Percentiles rank a stretch among this genome's conserved stretches.
These are phyloP conservation scores for Rhodomyrtus tomentosa DNA, from an alignment of 345 rosid genomes.

Conservation along the genomic window DNA sequence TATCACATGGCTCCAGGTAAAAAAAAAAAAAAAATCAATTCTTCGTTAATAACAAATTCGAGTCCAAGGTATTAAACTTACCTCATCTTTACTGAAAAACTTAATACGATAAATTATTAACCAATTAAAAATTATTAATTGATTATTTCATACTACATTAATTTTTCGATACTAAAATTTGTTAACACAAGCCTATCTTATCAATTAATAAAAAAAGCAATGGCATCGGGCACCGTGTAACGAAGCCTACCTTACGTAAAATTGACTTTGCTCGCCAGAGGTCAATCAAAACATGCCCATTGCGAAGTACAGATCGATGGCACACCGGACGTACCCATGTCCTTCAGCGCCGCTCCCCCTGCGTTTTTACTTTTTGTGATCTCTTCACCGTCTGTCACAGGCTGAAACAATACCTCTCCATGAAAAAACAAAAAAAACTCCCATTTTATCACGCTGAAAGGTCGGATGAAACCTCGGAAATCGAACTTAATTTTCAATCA, in stretches of 20 bases:
- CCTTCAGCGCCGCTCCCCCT: not conserved
- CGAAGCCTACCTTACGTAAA: not conserved
- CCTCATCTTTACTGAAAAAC: no score
- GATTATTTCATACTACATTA: no score
- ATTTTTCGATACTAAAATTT: no score
- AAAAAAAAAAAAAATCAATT: no score
- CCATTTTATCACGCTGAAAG: not conserved
- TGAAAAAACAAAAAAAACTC: not conserved
- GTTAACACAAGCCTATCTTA: no score
- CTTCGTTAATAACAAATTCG: no score
- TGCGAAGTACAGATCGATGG: not conserved
- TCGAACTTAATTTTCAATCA: not conserved
- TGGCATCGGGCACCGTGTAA: not conserved
- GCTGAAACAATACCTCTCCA: not conserved
- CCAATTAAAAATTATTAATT: no score
- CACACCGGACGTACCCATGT: not conserved
- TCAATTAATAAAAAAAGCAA: not conserved
- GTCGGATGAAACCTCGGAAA: not conserved
- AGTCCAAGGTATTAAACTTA: no score
- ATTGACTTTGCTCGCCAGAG: accelerated
- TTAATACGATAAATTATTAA: no score
- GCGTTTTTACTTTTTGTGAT: not conserved
- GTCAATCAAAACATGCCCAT: not conserved
- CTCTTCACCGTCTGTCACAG: not conserved
- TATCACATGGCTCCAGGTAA: not conserved